A percentile compares a stretch with the other conserved stretches of the same genome.
Conservation (phyloP, 2,329 filamentous ascomycete species). For the Colletotrichum endophyticum region DNA sequence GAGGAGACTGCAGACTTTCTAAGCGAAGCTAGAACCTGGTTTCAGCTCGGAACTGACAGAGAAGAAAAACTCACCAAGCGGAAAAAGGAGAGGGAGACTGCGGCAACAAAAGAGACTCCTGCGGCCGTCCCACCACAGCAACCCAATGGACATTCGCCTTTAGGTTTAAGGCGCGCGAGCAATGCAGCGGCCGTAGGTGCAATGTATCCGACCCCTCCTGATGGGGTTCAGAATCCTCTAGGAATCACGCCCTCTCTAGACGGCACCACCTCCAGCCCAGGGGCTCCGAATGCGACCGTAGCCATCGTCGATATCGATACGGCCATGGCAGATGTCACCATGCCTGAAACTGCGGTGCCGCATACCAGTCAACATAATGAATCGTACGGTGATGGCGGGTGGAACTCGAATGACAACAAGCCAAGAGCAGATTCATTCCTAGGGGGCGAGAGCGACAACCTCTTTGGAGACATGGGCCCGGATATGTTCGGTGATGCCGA, state of each 20-base stretch:
- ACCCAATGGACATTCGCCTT: slow-evolving; percentile 56
- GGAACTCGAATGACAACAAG: slow-evolving; percentile 49
- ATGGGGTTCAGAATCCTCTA: slow-evolving; percentile 60
- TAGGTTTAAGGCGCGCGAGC: slow-evolving; percentile 54
- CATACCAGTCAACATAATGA: slow-evolving; percentile 27
- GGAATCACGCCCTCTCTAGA: slow-evolving; percentile 64
- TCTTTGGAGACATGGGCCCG: slow-evolving; percentile 72
- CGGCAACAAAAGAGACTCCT: slow-evolving; percentile 46
- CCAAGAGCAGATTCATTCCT: slow-evolving; percentile 46
- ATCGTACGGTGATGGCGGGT: slow-evolving; percentile 36
- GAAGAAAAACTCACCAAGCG: slow-evolving; percentile 53
- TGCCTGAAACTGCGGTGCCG: slow-evolving; percentile 31
- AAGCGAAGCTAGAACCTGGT: slow-evolving; percentile 54
- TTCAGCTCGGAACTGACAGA: slow-evolving; percentile 45
- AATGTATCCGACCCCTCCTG: slow-evolving; percentile 76
- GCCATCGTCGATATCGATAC: slow-evolving; percentile 38
- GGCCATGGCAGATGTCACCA: slow-evolving; percentile 21
- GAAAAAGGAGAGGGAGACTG: slow-evolving; percentile 53
- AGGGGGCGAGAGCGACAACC: slow-evolving; percentile 57
- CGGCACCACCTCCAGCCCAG: slow-evolving; percentile 60
- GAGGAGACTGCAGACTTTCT: slow-evolving; percentile 55
- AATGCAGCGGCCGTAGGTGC: slow-evolving; percentile 51
- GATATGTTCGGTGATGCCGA: slow-evolving; percentile 76
- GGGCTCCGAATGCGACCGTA: slow-evolving; percentile 40
- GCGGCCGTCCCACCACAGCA: slow-evolving; percentile 45